A percentile compares a stretch with the other conserved stretches of the same genome.
phyloP scores from a whole-genome alignment of 352 stramenopile species.

The Blastocystis sp. region DNA sequence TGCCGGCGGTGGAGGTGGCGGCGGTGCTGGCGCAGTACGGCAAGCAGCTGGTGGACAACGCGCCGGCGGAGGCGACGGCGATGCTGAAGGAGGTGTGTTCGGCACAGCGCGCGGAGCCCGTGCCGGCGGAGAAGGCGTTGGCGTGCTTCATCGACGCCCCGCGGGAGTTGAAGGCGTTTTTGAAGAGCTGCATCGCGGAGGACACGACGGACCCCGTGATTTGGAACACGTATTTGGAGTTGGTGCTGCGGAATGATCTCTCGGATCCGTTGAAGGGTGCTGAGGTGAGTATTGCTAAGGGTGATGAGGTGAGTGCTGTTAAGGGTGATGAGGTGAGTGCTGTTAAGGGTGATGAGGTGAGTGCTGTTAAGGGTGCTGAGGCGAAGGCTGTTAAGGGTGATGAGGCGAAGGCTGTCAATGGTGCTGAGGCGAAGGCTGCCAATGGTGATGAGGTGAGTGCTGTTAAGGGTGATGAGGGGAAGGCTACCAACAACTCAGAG shows the following conservation, averaged over 20 bases:
- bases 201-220: constrained; percentile 5
- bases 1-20: constrained; percentile 21
- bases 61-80: background rate
- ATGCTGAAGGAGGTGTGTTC: constrained; percentile 30
- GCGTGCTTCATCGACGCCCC: constrained; percentile 38
- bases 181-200: background rate
- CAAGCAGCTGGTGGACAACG: constrained; percentile 45
- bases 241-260: constrained; percentile 70
- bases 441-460: background rate
- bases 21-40: constrained; percentile 3
- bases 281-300: background rate
- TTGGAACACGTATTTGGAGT: constrained; percentile 83
- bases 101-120: background rate
- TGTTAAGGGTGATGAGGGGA: background rate
- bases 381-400: too few relatives aligned
- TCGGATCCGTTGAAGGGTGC: background rate
- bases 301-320: too few relatives aligned
- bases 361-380: too few relatives aligned
- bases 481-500: background rate
- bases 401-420: too few relatives aligned
- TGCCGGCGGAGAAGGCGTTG: background rate
- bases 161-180: constrained; percentile 50
- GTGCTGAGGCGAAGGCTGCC: background rate
- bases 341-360: too few relatives aligned
- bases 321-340: too few relatives aligned